Evolutionary conservation across 768 basidiomycete genomes (phyloP).

Genomic region (Termitomyces sp.): DNA sequence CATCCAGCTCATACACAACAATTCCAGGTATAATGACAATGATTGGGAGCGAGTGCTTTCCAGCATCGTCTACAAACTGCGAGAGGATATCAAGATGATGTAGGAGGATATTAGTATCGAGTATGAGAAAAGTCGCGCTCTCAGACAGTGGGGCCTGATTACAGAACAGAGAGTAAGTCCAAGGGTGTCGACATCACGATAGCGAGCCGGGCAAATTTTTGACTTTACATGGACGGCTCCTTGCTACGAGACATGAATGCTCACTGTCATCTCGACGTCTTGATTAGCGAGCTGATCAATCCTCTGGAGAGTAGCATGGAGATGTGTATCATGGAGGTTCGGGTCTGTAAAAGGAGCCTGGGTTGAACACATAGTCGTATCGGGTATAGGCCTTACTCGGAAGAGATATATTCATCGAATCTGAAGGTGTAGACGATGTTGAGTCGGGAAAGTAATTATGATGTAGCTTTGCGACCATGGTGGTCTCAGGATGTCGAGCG

Average conservation of each 20-base stretch:
- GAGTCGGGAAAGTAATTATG: not conserved
- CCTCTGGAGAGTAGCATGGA: conserved; percentile 39
- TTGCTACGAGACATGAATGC: conserved; percentile 13
- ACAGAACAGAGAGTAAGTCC: conserved; percentile 4
- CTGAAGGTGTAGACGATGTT: not conserved
- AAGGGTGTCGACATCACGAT: not conserved
- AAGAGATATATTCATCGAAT: conserved; percentile 4
- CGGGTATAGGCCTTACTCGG: conserved; percentile 5
- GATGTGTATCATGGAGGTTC: conserved; percentile 17
- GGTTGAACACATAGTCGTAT: not conserved
- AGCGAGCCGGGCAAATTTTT: not conserved
- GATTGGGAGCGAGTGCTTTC: conserved; percentile 42
- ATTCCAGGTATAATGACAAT: conserved; percentile 65
- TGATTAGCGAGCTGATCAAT: conserved; percentile 53
- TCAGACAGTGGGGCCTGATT: conserved; percentile 37
- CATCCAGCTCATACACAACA: conserved; percentile 75
- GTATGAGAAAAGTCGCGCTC: conserved; percentile 43
- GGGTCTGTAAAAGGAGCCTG: conserved; percentile 2
- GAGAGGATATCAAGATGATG: conserved; percentile 60
- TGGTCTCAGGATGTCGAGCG: not conserved
- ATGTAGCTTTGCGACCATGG: not conserved
- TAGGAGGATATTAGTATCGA: conserved; percentile 79
- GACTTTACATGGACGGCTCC: conserved; percentile 1
- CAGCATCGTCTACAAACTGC: conserved; percentile 59
- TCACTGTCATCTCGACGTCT: conserved; percentile 73